Base-by-base conservation (phyloP, 345 rosid genomes). In the Brassica cretica region DNA sequence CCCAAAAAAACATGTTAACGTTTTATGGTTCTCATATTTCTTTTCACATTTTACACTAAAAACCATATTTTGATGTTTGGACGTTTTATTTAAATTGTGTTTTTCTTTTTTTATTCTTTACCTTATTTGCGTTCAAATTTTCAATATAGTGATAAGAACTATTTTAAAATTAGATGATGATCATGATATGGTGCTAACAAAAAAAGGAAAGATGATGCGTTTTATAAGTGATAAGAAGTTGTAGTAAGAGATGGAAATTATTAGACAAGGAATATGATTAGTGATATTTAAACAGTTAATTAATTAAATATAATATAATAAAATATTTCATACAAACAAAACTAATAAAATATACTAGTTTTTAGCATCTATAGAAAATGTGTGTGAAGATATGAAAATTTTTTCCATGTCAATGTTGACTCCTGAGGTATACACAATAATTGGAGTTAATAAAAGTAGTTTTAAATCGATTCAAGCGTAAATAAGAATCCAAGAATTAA, bases 1-100 rank as follows among this genome's bases (percentile, higher is more conserved):
- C 62, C 15, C 24, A 18, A 41, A 58, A 14, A 73, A 19, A 41
- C 16, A 14, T n/a, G 2, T 4, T 0, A 64, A 71, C 55, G 15
- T 72, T 66, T 60, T 24, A 46, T 66, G 63, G 37, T 56, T 64
- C 58, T 72, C 55, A 10, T 62, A 60, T 76, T 60, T 68, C 16
- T 74, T 76, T 68, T 61, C 30, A 39, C 64, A 12, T 32, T 62
- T 21, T 27, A 63, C 8, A 7, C 44, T 32, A 11, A 11, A 7
- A 60, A 60, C 14, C 64, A 60, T 10, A 60, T 25, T 60, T 60
- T 25, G 35, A 60, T 60, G 64, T 25, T 60, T 60, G 11, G 7
- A 60, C 30, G 33, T 10, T 60, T 60, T 25, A 2, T 60, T 5
- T 25, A 25, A 2, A 9, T 62, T 12, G 15, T 61, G 9, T 9